Conservation (phyloP, 352 stramenopile species). For the Phytopythium kandeliae region DNA sequence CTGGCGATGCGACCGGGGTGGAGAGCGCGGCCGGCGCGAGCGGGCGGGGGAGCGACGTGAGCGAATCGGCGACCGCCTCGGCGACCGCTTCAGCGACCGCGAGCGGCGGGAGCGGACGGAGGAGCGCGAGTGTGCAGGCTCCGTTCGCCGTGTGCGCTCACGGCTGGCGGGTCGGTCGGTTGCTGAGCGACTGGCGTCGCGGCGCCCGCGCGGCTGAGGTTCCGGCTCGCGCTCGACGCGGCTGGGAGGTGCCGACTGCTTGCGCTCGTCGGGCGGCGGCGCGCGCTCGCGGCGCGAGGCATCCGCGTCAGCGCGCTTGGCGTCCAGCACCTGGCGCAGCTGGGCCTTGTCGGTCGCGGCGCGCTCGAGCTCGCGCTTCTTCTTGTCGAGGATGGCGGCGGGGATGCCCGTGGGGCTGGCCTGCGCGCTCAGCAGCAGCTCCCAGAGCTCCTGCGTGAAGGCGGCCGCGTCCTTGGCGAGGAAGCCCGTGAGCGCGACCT, state of each 20-base stretch:
- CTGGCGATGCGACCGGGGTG: neutral
- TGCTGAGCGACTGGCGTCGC: neutral
- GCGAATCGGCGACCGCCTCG: neutral
- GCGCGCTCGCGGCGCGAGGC: neutral
- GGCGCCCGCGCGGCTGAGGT: neutral
- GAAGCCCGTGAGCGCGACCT: slow-evolving; percentile 89
- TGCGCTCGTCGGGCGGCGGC: neutral
- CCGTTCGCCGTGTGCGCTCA: neutral
- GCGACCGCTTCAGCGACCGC: neutral
- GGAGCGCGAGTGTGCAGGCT: neutral
- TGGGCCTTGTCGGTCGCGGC: slow-evolving; percentile 47
- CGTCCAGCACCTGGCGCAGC: slow-evolving; percentile 51
- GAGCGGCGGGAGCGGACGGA: neutral
- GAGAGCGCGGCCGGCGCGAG: neutral
- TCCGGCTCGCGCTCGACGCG: neutral
- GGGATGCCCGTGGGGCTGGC: slow-evolving; percentile 85
- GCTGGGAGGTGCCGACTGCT: neutral
- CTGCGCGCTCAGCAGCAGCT: slow-evolving; percentile 86
- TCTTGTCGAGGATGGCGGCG: slow-evolving; percentile 80
- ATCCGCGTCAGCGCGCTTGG: slow-evolving; percentile 32
- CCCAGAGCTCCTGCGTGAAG: slow-evolving; percentile 91
- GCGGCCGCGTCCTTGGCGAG: slow-evolving; percentile 80
- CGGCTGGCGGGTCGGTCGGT: neutral
- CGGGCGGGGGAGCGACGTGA: neutral
- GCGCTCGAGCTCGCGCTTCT: slow-evolving; percentile 86